phyloP scores from a whole-genome alignment of 176 grass and related monocot species.

The Oropetium thomaeum region DNA sequence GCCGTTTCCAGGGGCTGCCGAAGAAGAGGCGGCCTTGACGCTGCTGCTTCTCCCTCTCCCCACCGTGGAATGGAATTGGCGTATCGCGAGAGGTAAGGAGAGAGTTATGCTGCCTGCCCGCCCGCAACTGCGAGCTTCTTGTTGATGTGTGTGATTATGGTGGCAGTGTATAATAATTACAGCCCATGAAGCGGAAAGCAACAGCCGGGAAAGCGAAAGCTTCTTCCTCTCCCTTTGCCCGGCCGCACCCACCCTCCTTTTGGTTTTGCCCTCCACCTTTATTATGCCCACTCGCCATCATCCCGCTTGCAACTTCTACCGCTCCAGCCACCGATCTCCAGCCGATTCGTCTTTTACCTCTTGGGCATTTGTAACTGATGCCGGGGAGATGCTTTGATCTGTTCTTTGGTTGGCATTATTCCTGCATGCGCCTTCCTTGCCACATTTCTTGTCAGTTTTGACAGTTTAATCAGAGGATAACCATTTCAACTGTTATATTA shows the following conservation, averaged over 20 bases:
- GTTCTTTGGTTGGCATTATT: neutral
- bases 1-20: neutral
- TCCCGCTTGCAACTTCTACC: conserved; percentile 3
- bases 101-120: neutral
- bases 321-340: neutral
- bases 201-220: conserved; percentile 58
- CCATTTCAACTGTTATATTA: neutral
- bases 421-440: neutral
- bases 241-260: conserved; percentile 32
- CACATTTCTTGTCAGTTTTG: neutral
- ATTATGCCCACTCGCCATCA: neutral
- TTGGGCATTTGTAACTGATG: conserved; percentile 1
- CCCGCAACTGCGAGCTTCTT: neutral
- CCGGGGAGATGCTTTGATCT: neutral
- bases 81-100: neutral
- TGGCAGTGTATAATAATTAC: conserved; percentile 31
- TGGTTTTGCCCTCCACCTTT: conserved; percentile 5
- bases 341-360: neutral
- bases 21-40: neutral
- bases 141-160: conserved; percentile 16
- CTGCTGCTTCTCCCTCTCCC: neutral
- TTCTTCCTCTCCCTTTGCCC: conserved; percentile 6
- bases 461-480: conserved; percentile 20
- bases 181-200: conserved; percentile 50
- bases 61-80: neutral